phyloP scores from a whole-genome alignment of 139 green algal genomes.

The Microglena sp. region DNA sequence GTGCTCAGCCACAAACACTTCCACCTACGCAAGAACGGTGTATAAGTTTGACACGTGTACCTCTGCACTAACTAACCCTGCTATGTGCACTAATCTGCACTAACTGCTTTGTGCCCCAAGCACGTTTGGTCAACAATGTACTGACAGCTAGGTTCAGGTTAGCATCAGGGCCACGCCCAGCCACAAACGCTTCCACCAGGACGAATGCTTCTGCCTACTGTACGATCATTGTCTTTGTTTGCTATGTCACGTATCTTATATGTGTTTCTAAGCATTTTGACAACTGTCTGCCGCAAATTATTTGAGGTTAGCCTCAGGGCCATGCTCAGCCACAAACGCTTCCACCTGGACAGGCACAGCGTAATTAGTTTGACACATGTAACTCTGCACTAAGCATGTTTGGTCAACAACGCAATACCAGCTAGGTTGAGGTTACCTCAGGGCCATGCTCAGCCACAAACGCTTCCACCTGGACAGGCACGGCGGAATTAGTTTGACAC shows the following conservation, averaged over 20 bases:
- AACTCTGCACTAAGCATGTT: constrained; percentile 27
- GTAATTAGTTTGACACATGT: too few relatives aligned
- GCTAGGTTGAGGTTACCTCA: constrained; percentile 41
- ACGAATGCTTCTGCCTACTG: too few relatives aligned
- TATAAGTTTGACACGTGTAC: too few relatives aligned
- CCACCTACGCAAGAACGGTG: too few relatives aligned
- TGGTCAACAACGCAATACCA: constrained; percentile 65
- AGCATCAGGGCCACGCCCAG: constrained; percentile 37
- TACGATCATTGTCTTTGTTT: too few relatives aligned
- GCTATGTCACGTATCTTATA: too few relatives aligned
- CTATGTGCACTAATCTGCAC: too few relatives aligned
- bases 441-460: constrained; percentile 39
- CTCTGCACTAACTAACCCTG: too few relatives aligned
- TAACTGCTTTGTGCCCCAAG: constrained; percentile 28
- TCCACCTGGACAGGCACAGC: constrained; percentile 16
- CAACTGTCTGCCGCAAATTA: too few relatives aligned
- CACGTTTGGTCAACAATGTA: constrained; percentile 63
- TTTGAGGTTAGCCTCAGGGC: constrained; percentile 38
- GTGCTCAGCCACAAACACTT: too few relatives aligned
- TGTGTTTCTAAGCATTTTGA: too few relatives aligned
- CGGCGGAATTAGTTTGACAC: too few relatives aligned
- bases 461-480: constrained; percentile 17
- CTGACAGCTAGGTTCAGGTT: constrained; percentile 41
- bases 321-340: constrained; percentile 39
- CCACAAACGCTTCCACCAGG: constrained; percentile 42